A percentile compares a stretch with the other conserved stretches of the same genome.
These are phyloP conservation scores for Polytrichum formosum DNA, from an alignment of 225 moss, liverwort and hornwort genomes.

Conservation along the genomic window DNA sequence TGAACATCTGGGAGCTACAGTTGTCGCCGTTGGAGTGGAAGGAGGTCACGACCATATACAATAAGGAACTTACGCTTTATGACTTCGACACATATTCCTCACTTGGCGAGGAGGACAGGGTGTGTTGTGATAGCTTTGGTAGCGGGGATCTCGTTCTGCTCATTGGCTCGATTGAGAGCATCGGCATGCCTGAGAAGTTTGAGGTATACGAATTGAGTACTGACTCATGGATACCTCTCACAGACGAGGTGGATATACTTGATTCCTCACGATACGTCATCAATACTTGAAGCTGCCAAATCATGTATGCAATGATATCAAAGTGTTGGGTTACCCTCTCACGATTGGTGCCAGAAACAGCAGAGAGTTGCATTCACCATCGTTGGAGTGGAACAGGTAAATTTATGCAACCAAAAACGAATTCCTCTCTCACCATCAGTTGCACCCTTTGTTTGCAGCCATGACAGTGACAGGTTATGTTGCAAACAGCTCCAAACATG, in stretches of 20 bases:
- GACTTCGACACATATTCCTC: background rate
- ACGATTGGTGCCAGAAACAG: no score
- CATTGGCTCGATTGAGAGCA: background rate
- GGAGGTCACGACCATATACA: background rate
- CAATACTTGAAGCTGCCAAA: background rate
- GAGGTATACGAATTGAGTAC: background rate
- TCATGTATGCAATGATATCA: no score
- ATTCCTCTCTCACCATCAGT: no score
- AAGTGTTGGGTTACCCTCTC: no score
- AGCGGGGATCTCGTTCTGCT: background rate
- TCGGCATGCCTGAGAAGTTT: slow-evolving; percentile 1
- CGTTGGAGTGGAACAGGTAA: no score
- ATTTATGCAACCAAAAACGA: no score
- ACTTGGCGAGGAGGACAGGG: background rate
- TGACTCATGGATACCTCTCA: background rate
- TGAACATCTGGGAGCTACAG: slow-evolving; percentile 3
- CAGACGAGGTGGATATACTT: background rate
- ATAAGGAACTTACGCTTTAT: background rate
- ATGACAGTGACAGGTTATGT: no score
- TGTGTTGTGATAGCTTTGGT: background rate
- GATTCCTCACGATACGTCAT: background rate
- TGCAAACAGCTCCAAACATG: no score
- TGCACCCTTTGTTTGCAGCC: no score
- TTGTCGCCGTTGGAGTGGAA: background rate
- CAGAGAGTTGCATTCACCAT: no score